Base-by-base conservation (phyloP, 139 green algal species). In the Chlamydomonas schloesseri region DNA sequence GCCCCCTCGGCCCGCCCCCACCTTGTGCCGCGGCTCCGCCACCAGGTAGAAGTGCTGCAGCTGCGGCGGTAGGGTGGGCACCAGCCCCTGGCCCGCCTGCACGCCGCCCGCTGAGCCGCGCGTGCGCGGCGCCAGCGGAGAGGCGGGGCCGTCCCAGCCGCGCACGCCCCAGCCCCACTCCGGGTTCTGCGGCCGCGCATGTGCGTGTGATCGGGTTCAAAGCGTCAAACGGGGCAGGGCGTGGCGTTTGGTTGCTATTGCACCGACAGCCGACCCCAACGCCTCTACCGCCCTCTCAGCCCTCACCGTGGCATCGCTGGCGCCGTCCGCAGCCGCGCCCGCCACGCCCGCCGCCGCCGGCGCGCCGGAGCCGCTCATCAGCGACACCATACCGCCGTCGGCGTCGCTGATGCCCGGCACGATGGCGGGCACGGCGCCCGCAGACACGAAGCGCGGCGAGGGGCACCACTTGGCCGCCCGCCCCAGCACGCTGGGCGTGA, bases 21-120 rank as follows among this genome's bases (percentile, higher is more conserved):
- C 71, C 77, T 89, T 89, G 50, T 92, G 83, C n/a, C 89, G 86
- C 34, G 79, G 87, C 3, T 90, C 71, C 0, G 80, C 82, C 37
- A 91, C 72, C 24, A 97, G 28, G 77, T 88, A 96, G 28, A 88
- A 62, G 82, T 98, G 96, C 50, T 81, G 15, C 46, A 98, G 86
- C 58, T 91, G 71, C 17, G 96, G 96, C 26, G 95, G 95, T 88
- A 98, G 81, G 10, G 88, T 91, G 26, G 93, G 91, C 10, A 91
- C 70, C 2, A 94, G 76, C 33, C 83, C 88, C 20, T 83, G 80
- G n/a, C 71, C 83, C 31, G 46, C 71, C 84, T 94, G 89, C 50
- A 94, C 89, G 29, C 87, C 78, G 50, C 91, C 93, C 18, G 89
- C 90, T 29, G 55, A 77, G 50, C 91, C 82, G 50, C 82, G 83